Evolutionary conservation across 148 eudicot species (phyloP).

Genomic region (Camellia lanceoleosa): DNA sequence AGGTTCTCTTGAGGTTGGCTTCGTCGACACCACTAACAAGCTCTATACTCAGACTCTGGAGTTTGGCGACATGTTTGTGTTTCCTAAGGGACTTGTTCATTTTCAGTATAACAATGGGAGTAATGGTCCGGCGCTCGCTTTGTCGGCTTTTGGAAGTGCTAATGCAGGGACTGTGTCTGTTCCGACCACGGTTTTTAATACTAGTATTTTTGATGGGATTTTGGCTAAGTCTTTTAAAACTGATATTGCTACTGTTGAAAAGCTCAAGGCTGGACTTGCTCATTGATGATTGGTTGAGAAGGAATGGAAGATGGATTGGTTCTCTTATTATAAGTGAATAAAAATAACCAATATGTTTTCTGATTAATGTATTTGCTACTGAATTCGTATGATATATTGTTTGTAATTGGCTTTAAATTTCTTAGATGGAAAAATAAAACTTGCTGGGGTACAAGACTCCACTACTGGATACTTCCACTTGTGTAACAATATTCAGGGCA

Average conservation of each 20-base stretch:
- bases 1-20: conserved; percentile 9
- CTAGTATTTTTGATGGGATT: not conserved
- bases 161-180: not conserved
- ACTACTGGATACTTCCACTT: no score
- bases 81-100: not conserved
- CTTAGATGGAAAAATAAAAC: no score
- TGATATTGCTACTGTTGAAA: not conserved
- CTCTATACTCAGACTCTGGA: conserved; percentile 1
- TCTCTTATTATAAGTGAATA: no score
- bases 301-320: no score
- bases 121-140: not conserved
- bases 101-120: not conserved
- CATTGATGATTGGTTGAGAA: no score
- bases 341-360: no score
- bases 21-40: not conserved
- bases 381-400: no score
- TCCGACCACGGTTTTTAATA: not conserved
- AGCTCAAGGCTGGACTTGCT: not conserved
- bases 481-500: no score
- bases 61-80: not conserved
- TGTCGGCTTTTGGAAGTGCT: conserved; percentile 7
- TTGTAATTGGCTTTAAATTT: no score
- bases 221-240: conserved; percentile 10
- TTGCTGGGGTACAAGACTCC: no score
- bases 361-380: no score